Evolutionary conservation across 495 filamentous ascomycete genomes (phyloP).

Genomic region (Platismatia glauca): DNA sequence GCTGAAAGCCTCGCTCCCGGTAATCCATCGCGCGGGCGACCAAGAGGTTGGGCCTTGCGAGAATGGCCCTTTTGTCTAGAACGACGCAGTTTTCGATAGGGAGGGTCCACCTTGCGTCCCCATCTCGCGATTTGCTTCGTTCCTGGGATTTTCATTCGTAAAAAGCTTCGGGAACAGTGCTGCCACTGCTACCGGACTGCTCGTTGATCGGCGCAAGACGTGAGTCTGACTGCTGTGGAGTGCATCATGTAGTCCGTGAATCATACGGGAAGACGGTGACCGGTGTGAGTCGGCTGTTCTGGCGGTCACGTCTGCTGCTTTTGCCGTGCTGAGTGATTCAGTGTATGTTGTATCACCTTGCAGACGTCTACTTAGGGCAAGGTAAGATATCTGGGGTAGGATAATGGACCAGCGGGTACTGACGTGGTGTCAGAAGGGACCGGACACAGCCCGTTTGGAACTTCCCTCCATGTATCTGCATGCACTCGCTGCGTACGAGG

Average conservation of each 20-base stretch:
- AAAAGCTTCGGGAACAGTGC: no score
- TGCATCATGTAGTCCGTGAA: constrained; percentile 33
- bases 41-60: no score
- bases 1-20: no score
- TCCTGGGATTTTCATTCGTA: no score
- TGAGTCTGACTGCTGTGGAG: constrained; percentile 30
- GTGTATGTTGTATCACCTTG: not conserved
- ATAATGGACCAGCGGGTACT: not conserved
- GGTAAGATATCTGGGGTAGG: not conserved
- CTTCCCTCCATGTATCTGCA: not conserved
- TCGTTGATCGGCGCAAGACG: constrained; percentile 8
- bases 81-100: no score
- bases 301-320: not conserved
- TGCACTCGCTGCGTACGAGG: not conserved
- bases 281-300: not conserved
- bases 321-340: not conserved
- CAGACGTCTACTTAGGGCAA: not conserved
- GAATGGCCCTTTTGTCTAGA: no score
- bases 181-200: not conserved
- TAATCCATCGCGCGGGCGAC: no score
- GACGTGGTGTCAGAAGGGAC: not conserved
- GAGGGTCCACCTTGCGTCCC: no score
- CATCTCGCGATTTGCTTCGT: no score
- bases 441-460: no score
- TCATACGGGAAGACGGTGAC: constrained; percentile 23